Base-by-base conservation (phyloP, 768 basidiomycete species). In the Phaffia tasmanica region DNA sequence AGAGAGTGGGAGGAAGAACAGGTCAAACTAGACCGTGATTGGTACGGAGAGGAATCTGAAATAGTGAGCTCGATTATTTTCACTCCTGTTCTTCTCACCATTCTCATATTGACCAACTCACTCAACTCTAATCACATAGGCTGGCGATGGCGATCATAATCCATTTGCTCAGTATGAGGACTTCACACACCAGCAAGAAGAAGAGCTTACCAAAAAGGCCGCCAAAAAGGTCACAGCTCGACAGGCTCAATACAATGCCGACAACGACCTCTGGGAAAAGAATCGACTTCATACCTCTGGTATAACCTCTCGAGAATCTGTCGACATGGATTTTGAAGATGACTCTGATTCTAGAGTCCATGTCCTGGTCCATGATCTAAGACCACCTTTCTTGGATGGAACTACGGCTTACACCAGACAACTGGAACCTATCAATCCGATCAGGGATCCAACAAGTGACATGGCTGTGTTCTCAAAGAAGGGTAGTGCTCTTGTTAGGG, bases 1-100 rank as follows among this genome's bases (percentile, higher is more conserved):
- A 69, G 87, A 59, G 94, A 95, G 73, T 99, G 94, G 95, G 95
- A 97, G 76, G 94, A 97, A 72, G 95, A 98, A 75, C 91, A 95
- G 75, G 81, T 91, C 16, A 81, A 82, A 67, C 74, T 97, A 73
- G 95, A 99, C 76, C 81, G 95, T 30, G 92, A 97, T 73, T 99
- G 95, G 95, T 99, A 98, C 69, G 71, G 70, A 74, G 86, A 92
- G 73, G 91, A 91, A 68, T 88, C 86, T 25, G 85, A 83, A 1
- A 79, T 91, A 23, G 87, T 87, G 67, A 72, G 76, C 72, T 25
- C 4, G 47, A 23, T 9, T 30, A 23, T 8, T 35, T 30, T 32
- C 25, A 29, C 46, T 63, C 2, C 16, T 54, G n/a, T 5, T 23
- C 9, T 23, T 54, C 15, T 29, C 15, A 15, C 15, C 29, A 9